Percentiles rank a stretch among this genome's conserved stretches.
Evolutionary conservation across 2,329 filamentous ascomycete species (phyloP).

Genomic region (Scedosporium dehoogii): DNA sequence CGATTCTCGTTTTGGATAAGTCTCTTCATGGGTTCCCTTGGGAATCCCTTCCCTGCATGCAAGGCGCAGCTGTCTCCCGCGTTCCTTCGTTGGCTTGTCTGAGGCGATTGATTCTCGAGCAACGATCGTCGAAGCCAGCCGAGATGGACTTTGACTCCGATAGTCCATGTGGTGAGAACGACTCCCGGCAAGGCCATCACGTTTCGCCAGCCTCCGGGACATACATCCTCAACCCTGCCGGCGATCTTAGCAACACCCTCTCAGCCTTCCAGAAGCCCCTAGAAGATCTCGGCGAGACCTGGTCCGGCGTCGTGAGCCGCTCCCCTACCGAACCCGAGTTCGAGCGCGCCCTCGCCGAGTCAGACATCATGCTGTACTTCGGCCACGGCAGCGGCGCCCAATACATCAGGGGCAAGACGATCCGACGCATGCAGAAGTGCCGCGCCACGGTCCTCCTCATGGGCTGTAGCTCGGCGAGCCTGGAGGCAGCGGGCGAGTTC

Average conservation of each 20-base stretch:
- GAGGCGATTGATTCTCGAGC: constrained; percentile 61
- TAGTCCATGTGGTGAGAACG: constrained; percentile 16
- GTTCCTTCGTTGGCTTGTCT: constrained; percentile 81
- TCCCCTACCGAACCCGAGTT: constrained; percentile 72
- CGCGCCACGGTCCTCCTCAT: constrained; percentile 75
- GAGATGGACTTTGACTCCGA: constrained; percentile 7
- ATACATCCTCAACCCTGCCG: constrained; percentile 83
- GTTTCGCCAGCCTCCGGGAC: constrained; percentile 48
- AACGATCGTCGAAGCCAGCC: constrained; percentile 10
- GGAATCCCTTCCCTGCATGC: constrained; percentile 87
- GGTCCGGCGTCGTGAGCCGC: constrained; percentile 59
- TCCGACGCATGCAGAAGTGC: constrained; percentile 69
- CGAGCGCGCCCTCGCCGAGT: constrained; percentile 51
- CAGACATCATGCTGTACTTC: constrained; percentile 81
- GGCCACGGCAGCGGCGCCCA: constrained; percentile 92
- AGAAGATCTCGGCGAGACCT: constrained; percentile 54
- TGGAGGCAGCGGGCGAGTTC: constrained; percentile 59
- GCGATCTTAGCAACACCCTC: constrained; percentile 74
- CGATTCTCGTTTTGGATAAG: constrained; percentile 85
- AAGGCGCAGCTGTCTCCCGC: constrained; percentile 69
- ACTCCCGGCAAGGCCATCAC: constrained; percentile 33
- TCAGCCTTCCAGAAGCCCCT: constrained; percentile 61
- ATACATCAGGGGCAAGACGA: constrained; percentile 77
- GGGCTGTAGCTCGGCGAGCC: constrained; percentile 80
- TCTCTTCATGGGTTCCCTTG: constrained; percentile 85